These are phyloP conservation scores for Ceratocystis lukuohia DNA, from an alignment of 2,329 filamentous ascomycete species.

Conservation along the genomic window DNA sequence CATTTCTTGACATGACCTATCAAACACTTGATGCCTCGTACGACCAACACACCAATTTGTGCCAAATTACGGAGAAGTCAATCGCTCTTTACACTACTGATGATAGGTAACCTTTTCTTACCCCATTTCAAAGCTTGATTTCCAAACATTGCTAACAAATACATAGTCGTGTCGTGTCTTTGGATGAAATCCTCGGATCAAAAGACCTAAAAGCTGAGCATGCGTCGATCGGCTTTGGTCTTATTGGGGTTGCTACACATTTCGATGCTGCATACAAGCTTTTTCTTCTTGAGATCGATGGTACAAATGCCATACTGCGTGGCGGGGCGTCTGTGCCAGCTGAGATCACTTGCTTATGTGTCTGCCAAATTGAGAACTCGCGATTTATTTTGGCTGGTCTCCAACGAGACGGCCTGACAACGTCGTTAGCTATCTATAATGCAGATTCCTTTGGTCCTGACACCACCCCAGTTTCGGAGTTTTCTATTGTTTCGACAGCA, in stretches of 20 bases:
- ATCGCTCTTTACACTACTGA: constrained; percentile 30
- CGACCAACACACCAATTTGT: constrained; percentile 28
- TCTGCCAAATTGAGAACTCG: constrained; percentile 22
- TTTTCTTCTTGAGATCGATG: constrained; percentile 7
- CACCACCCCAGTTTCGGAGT: constrained; percentile 6
- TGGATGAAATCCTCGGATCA: constrained; percentile 27
- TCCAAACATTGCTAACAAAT: constrained; percentile 20
- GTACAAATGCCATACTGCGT: not conserved
- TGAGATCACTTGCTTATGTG: constrained; percentile 37
- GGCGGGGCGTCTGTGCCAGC: constrained; percentile 20
- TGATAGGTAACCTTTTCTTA: constrained; percentile 26
- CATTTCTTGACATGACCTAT: constrained; percentile 38
- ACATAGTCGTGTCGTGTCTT: constrained; percentile 24
- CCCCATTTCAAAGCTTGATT: not conserved
- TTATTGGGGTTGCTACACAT: constrained; percentile 34
- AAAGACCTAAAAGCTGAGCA: constrained; percentile 28
- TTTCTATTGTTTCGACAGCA: not conserved
- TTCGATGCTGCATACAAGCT: constrained; percentile 2
- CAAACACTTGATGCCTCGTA: constrained; percentile 38
- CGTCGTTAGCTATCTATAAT: constrained; percentile 16
- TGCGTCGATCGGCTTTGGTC: constrained; percentile 30
- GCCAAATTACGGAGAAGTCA: constrained; percentile 42
- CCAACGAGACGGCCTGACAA: constrained; percentile 20
- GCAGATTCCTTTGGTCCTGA: constrained; percentile 1
- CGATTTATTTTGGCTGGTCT: constrained; percentile 24